Base-by-base conservation (phyloP, 129 eudicot genomes). In the Tagetes erecta region DNA sequence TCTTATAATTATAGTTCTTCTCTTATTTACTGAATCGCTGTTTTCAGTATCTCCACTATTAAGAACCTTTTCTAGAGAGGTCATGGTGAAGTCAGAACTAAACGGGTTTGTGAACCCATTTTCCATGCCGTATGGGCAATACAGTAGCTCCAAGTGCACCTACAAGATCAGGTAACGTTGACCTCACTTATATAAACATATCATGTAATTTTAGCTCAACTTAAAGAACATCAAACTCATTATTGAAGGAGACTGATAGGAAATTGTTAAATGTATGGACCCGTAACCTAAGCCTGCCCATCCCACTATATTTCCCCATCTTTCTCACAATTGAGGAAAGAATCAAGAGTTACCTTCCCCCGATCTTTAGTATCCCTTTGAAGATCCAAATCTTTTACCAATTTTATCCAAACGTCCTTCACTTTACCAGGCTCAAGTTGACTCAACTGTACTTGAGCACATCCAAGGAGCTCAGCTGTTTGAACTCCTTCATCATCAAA, bases 71-170 rank as follows among this genome's bases (percentile, higher is more conserved):
- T 94, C 98, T 40, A 94, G 81, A 36, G 97, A 86, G 49, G 98
- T 94, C 96, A 94, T 86, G 46, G 96, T 78, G 73, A 44, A 67
- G 34, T 81, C 78, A 11, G 96, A 77, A 46, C 80, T 74, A 76
- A 88, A 94, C 5, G 97, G 98, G 84, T 88, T 94, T 7, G 83
- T 76, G 70, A 88, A 85, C 45, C 89, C 92, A 71, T 88, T 94
- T 33, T 84, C 82, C 86, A 81, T 80, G 62, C 97, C 97, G 30
- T 66, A 84, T 9, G 98, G 98, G 71, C 68, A 79, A 85, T 94
- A 94, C 45, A 94, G 66, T 11, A 94, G 89, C 86, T 94, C 98
- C 89, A 94, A 72, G 76, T 94, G 98, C 73, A 94, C 98, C 98
- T 93, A 56, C 41, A 79, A 36, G 50, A 60, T 47, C 59, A 80